Evolutionary conservation across 108 stramenopile genomes (phyloP).

Genomic region (Nitzschia palea): DNA sequence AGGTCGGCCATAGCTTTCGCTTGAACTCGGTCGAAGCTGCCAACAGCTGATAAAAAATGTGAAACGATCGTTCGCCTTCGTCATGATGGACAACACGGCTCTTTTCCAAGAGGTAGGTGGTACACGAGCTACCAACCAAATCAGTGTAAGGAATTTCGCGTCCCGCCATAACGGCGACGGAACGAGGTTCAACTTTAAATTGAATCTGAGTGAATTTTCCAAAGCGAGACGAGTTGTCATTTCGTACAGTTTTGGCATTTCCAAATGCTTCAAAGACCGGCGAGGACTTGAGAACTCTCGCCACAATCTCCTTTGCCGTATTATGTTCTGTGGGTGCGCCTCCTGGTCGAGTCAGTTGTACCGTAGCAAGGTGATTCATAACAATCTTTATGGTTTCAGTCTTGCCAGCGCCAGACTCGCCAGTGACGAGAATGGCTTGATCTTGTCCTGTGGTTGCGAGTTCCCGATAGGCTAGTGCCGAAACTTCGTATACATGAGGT

Average conservation of each 20-base stretch:
- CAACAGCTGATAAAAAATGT: constrained; percentile 91
- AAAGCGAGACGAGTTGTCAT: constrained; percentile 79
- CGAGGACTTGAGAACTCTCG: constrained; percentile 70
- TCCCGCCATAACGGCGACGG: constrained; percentile 26
- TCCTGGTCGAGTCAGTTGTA: constrained; percentile 45
- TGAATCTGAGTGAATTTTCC: constrained; percentile 85
- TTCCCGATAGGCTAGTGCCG: constrained; percentile 70
- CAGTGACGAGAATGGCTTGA: constrained; percentile 83
- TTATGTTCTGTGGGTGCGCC: constrained; percentile 15
- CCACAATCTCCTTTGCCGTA: constrained; percentile 33
- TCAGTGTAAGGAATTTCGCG: constrained; percentile 34
- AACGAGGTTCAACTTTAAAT: constrained; percentile 56
- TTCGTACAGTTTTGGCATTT: constrained; percentile 78
- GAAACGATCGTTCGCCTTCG: constrained; percentile 90
- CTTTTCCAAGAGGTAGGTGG: constrained; percentile 93
- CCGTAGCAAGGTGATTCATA: constrained; percentile 78
- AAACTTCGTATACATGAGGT: constrained; percentile 81
- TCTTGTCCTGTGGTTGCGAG: constrained; percentile 46
- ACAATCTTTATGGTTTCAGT: constrained; percentile 92
- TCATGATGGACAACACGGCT: constrained; percentile 83
- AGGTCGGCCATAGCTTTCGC: constrained; percentile 37
- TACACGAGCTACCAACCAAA: constrained; percentile 54
- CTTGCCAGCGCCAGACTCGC: constrained; percentile 91
- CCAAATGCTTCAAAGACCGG: constrained; percentile 89
- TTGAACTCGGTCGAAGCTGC: constrained; percentile 48